Conservation (phyloP, 2,329 filamentous ascomycete genomes). For the Claviceps pazoutovae region DNA sequence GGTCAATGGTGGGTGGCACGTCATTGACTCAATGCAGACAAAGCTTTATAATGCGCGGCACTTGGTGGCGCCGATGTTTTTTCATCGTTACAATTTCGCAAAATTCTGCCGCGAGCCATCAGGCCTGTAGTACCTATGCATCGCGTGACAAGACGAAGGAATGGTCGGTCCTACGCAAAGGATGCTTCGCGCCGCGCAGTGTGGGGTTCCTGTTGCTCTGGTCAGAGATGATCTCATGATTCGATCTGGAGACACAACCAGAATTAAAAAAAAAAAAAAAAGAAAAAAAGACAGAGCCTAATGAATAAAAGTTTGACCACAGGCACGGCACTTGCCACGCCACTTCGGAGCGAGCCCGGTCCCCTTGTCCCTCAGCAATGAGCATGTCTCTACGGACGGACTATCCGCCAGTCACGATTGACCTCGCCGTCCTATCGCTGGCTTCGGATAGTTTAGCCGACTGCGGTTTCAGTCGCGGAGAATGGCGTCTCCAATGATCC, state of each 20-base stretch:
- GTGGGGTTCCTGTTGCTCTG: neutral
- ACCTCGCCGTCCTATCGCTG: neutral
- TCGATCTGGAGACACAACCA: neutral
- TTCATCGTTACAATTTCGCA: neutral
- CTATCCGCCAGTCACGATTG: neutral
- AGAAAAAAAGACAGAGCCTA: neutral
- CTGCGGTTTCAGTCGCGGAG: constrained; percentile 4
- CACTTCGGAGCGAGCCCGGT: neutral
- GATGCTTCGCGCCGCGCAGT: neutral
- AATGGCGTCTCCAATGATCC: neutral
- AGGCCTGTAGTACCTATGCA: neutral
- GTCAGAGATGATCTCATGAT: neutral
- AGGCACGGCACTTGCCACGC: neutral
- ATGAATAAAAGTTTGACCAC: neutral
- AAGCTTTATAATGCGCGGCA: neutral
- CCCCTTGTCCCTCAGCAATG: neutral
- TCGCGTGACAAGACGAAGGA: neutral
- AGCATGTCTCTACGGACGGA: neutral
- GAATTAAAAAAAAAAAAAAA: neutral
- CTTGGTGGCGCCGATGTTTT: neutral
- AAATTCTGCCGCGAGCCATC: neutral
- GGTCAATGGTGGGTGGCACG: neutral
- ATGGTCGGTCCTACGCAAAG: neutral
- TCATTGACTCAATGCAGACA: neutral
- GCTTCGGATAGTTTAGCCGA: constrained; percentile 5